Conservation (phyloP, 441 rosid species). For the Macaranga tanarius region DNA sequence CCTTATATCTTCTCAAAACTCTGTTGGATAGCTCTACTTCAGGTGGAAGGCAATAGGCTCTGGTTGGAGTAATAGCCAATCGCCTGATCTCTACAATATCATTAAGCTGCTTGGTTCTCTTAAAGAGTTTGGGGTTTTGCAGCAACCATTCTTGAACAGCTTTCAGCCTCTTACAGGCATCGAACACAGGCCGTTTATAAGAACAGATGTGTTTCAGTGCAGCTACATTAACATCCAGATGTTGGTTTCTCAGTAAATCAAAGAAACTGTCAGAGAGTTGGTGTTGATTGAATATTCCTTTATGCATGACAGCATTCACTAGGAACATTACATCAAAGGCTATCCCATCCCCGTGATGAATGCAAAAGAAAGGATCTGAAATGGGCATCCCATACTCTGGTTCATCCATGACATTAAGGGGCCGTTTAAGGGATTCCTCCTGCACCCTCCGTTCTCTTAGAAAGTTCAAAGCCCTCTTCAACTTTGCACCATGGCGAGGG, state of each 20-base stretch:
- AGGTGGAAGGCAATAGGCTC: slow-evolving; percentile 84
- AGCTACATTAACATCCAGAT: slow-evolving; percentile 63
- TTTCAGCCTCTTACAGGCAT: slow-evolving; percentile 59
- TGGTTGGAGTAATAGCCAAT: slow-evolving; percentile 82
- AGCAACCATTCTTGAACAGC: slow-evolving; percentile 68
- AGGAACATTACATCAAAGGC: slow-evolving; percentile 69
- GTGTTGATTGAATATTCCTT: slow-evolving; percentile 69
- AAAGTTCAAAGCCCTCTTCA: slow-evolving; percentile 51
- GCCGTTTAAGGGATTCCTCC: slow-evolving; percentile 35
- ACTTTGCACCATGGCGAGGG: slow-evolving; percentile 61
- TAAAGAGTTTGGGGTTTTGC: slow-evolving; percentile 55
- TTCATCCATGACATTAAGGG: slow-evolving; percentile 47
- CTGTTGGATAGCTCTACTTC: slow-evolving; percentile 91
- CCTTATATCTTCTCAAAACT: slow-evolving; percentile 70
- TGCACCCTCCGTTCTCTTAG: slow-evolving; percentile 57
- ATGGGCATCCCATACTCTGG: slow-evolving; percentile 58
- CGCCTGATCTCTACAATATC: slow-evolving; percentile 73
- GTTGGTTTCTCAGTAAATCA: slow-evolving; percentile 56
- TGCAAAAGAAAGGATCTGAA: slow-evolving; percentile 58
- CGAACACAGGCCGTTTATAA: slow-evolving; percentile 57
- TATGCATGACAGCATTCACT: slow-evolving; percentile 75
- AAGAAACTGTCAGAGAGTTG: slow-evolving; percentile 62
- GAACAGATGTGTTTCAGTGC: slow-evolving; percentile 77
- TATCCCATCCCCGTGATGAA: slow-evolving; percentile 53
- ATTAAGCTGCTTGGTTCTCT: slow-evolving; percentile 39